phyloP scores from a whole-genome alignment of 116 monocot species.

The Phalaenopsis hybrid region DNA sequence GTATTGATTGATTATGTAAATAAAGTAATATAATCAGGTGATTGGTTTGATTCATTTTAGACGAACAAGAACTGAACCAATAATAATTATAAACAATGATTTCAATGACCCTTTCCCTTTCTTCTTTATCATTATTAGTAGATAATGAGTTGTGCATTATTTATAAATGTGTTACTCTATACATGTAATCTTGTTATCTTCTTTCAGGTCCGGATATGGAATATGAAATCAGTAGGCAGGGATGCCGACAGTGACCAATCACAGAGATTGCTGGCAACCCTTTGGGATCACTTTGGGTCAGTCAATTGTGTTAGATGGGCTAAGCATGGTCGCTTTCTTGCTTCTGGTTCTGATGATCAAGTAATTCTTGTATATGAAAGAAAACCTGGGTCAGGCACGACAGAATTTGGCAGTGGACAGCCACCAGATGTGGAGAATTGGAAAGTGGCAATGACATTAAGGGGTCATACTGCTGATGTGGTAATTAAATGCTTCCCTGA shows the following conservation, averaged over 20 bases:
- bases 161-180: background rate
- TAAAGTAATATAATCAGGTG: no score
- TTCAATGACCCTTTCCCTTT: background rate
- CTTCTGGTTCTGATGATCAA: slow-evolving; percentile 94
- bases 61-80: no score
- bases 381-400: slow-evolving; percentile 82
- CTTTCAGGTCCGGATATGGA: slow-evolving; percentile 90
- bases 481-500: slow-evolving; percentile 32
- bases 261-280: slow-evolving; percentile 73
- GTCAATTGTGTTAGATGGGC: slow-evolving; percentile 99
- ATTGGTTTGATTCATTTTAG: no score
- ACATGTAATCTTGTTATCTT: background rate
- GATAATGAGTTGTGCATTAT: background rate
- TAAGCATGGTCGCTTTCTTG: slow-evolving; percentile 75
- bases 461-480: slow-evolving; percentile 98
- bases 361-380: slow-evolving; percentile 86
- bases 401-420: slow-evolving; percentile 97
- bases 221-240: slow-evolving; percentile 77
- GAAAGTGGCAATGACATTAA: slow-evolving; percentile 88
- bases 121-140: background rate
- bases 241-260: slow-evolving; percentile 34
- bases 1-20: no score
- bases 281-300: slow-evolving; percentile 98
- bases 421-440: slow-evolving; percentile 96
- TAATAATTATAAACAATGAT: background rate